A percentile compares a stretch with the other conserved stretches of the same genome.
Evolutionary conservation across 768 basidiomycete genomes (phyloP).

Genomic region (Dictyophora rubrovolvata): DNA sequence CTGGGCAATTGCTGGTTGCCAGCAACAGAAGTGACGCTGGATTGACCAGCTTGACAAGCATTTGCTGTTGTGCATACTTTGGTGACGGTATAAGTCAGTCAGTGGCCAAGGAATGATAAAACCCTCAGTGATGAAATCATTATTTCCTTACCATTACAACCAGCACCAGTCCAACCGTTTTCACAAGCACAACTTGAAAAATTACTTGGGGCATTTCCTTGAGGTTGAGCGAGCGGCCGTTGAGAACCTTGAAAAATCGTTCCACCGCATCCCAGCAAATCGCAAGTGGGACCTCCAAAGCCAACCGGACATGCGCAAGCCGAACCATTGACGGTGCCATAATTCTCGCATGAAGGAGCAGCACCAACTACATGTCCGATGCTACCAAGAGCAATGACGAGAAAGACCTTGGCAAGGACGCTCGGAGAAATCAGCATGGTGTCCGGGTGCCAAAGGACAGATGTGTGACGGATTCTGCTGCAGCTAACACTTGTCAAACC

Average conservation of each 20-base stretch:
- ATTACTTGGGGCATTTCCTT: constrained; percentile 24
- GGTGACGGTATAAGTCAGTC: background rate
- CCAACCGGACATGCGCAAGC: constrained; percentile 72
- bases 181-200: constrained; percentile 56
- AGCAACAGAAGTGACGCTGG: constrained; percentile 5
- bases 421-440: no score
- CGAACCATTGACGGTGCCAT: constrained; percentile 46
- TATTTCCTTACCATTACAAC: constrained; percentile 41
- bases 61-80: constrained; percentile 54
- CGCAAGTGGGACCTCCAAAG: constrained; percentile 64
- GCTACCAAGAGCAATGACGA: background rate
- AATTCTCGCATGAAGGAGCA: constrained; percentile 52
- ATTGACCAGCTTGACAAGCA: constrained; percentile 57
- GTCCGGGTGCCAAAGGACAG: no score
- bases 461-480: no score
- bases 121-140: background rate
- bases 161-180: constrained; percentile 65
- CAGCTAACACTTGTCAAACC: no score
- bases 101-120: no score
- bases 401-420: background rate
- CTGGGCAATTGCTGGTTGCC: background rate
- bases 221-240: constrained; percentile 38
- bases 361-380: background rate
- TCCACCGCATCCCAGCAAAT: constrained; percentile 66
- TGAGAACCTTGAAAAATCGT: constrained; percentile 64